These are phyloP conservation scores for Aspergillus sp. DNA, from an alignment of 2,329 filamentous ascomycete species.

Conservation along the genomic window DNA sequence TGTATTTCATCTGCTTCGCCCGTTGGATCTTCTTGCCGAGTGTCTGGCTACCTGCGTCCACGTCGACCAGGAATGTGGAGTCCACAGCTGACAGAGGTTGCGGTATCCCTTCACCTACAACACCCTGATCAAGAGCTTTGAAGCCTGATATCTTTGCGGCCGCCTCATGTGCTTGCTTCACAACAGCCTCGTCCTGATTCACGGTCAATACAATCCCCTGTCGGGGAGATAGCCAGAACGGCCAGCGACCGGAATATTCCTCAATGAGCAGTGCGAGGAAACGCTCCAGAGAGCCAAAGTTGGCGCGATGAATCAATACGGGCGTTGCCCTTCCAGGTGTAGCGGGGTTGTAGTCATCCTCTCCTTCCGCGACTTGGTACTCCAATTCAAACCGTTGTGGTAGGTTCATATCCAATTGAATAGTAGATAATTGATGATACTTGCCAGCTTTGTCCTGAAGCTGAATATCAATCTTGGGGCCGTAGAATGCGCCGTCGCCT, in stretches of 20 bases:
- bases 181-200: constrained; percentile 52
- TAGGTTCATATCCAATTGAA: constrained; percentile 87
- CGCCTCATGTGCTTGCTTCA: constrained; percentile 51
- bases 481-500: constrained; percentile 87
- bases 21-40: constrained; percentile 69
- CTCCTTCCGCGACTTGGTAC: constrained; percentile 59
- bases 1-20: constrained; percentile 71
- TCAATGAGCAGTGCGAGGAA: constrained; percentile 84
- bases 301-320: constrained; percentile 81
- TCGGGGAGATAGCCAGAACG: constrained; percentile 83
- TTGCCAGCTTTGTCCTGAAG: constrained; percentile 77
- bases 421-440: constrained; percentile 83
- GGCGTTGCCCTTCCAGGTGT: constrained; percentile 63
- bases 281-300: constrained; percentile 80
- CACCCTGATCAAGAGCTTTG: constrained; percentile 27
- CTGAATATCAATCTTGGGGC: constrained; percentile 87
- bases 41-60: constrained; percentile 64
- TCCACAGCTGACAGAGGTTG: constrained; percentile 48
- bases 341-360: constrained; percentile 40
- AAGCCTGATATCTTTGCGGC: constrained; percentile 51
- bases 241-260: constrained; percentile 76
- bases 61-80: constrained; percentile 67
- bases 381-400: constrained; percentile 77
- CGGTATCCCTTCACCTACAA: constrained; percentile 26
- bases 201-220: constrained; percentile 75